Base-by-base conservation (phyloP, 345 rosid species). In the Erysimum cheiranthoides region DNA sequence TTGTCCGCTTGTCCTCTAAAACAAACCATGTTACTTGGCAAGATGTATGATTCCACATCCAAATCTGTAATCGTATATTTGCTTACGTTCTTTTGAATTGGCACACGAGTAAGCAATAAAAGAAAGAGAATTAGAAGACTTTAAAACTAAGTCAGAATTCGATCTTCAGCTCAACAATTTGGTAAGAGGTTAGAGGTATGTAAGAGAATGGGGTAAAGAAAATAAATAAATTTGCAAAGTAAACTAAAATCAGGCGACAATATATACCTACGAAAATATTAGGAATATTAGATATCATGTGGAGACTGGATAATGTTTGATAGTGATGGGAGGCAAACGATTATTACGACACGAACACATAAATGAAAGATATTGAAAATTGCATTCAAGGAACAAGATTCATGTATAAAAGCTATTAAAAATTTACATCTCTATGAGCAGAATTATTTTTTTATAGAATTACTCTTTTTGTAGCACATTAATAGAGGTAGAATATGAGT, bases 231-330 rank as follows among this genome's bases (percentile, higher is more conserved):
- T 31, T 46, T 46, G 40, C 27, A 16, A 46, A 30, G 28, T 45
- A 45, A 64, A 28, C 14, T 17, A 46, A 31, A 35, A 50, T 70
- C 66, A 46, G 25, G 34, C 56, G 57, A 70, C 66, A 70, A 21
- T 32, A 58, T 70, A 69, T 56, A 56, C 65, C n/a, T 42, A 31
- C 27, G 27, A 8, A 71, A 25, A 71, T 71, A 61, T 57, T 13
- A 45, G 25, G 73, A 70, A 70, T 70, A 70, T 27, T 49, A 52
- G 13, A 72, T 51, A 49, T 36, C 28, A 61, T 50, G 21, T 30
- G 40, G 50, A 61, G 18, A 36, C 42, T 12, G 14, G 13, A 47
- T 61, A 40, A 35, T 71, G 30, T 34, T 35, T 31, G 68, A 49
- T 27, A 27, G 14, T 49, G 75, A 71, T 35, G 38, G 38, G 49